These are phyloP conservation scores for Oryza longistaminata DNA, from an alignment of 176 grass and related monocot genomes.

Conservation along the genomic window DNA sequence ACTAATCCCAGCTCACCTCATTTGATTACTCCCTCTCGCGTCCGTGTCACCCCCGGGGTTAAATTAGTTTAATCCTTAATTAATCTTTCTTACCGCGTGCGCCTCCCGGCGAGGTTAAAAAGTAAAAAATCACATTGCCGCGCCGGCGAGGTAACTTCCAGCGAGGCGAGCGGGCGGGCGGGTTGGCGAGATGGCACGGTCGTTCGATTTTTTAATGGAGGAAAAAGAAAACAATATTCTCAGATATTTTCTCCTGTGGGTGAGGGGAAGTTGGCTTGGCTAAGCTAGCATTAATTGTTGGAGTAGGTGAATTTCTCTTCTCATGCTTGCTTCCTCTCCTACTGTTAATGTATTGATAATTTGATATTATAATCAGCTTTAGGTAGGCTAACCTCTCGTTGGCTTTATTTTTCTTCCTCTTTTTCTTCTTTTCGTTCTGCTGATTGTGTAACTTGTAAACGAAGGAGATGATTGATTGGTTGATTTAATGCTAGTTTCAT, in stretches of 20 bases:
- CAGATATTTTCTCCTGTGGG: neutral
- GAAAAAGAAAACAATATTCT: neutral
- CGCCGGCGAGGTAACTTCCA: neutral
- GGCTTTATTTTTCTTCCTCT: neutral
- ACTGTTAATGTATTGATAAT: neutral
- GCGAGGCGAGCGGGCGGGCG: neutral
- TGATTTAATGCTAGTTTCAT: neutral
- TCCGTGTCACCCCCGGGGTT: neutral
- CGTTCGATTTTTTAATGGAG: neutral
- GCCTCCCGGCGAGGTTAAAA: neutral
- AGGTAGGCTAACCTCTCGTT: neutral
- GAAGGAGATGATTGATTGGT: neutral
- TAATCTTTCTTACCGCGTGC: neutral
- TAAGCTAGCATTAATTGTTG: slow-evolving; percentile 16
- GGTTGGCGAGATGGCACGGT: neutral
- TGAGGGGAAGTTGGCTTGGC: slow-evolving; percentile 14
- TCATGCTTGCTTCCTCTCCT: neutral
- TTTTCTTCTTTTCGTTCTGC: neutral
- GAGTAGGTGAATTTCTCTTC: neutral
- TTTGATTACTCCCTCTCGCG: slow-evolving; percentile 10
- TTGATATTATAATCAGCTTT: slow-evolving; percentile 10
- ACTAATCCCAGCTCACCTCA: neutral
- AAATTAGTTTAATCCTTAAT: neutral
- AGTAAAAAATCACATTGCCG: neutral
- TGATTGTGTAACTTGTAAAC: neutral